Evolutionary conservation across 306 rosid genomes (phyloP).

Genomic region (Ormosia emarginata): DNA sequence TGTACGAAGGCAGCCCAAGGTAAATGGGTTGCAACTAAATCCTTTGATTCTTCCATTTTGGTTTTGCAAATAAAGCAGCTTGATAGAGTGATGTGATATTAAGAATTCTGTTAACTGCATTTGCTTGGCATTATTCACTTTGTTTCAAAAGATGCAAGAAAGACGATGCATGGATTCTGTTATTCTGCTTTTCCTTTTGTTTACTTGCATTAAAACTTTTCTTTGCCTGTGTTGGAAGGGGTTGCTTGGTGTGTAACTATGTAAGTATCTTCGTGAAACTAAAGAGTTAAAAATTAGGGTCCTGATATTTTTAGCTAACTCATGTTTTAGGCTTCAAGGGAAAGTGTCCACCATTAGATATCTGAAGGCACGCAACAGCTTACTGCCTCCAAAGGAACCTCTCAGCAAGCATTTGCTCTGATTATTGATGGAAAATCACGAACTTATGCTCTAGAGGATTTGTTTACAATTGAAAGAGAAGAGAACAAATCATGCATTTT

Average conservation of each 20-base stretch:
- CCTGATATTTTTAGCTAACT: constrained; percentile 17
- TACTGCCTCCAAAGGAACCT: constrained; percentile 45
- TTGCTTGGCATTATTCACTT: not conserved
- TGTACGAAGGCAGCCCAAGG: no score
- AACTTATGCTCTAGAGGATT: constrained; percentile 78
- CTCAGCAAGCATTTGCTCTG: constrained; percentile 78
- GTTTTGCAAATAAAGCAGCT: constrained; percentile 2
- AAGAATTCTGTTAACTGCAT: not conserved
- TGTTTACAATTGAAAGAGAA: no score
- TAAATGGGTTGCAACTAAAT: no score
- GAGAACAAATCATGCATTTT: no score
- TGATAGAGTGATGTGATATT: not conserved
- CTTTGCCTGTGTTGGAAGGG: not conserved
- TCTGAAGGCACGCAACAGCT: constrained; percentile 56
- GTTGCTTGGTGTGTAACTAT: constrained; percentile 9
- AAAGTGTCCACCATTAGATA: constrained; percentile 57
- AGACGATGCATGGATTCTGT: not conserved
- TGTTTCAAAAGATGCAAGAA: constrained; percentile 1
- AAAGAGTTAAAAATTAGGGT: not conserved
- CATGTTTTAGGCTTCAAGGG: constrained; percentile 64
- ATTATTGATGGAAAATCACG: constrained; percentile 96
- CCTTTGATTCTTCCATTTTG: not conserved
- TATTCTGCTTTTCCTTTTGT: not conserved
- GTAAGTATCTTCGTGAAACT: not conserved
- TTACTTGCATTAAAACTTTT: not conserved